phyloP scores from a whole-genome alignment of 148 eudicot species.

The Limonium bicolor region DNA sequence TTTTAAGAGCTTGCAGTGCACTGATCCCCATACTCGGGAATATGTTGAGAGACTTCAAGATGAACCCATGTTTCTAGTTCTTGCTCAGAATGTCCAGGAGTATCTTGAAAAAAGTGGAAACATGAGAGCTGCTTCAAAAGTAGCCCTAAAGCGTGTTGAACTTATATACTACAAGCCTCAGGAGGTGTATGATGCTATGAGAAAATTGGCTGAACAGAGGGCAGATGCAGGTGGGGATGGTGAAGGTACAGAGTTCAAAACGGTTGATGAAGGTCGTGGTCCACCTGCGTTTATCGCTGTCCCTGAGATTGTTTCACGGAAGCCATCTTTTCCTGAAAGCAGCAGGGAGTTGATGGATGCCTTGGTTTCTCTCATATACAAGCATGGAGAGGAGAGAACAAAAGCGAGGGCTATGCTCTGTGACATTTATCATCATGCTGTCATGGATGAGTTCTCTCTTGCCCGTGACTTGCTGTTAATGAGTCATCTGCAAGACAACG shows the following conservation, averaged over 20 bases:
- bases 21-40: constrained; percentile 78
- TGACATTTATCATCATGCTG: constrained; percentile 88
- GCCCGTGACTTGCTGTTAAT: constrained; percentile 74
- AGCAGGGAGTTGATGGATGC: constrained; percentile 76
- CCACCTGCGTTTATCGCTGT: constrained; percentile 60
- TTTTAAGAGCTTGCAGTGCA: constrained; percentile 77
- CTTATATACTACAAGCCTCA: constrained; percentile 70
- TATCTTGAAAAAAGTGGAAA: constrained; percentile 49
- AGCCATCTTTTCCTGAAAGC: constrained; percentile 55
- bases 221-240: constrained; percentile 22
- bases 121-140: constrained; percentile 57
- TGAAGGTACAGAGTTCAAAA: constrained; percentile 25
- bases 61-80: constrained; percentile 55
- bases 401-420: constrained; percentile 96
- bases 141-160: constrained; percentile 60
- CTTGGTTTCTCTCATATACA: constrained; percentile 71
- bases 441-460: constrained; percentile 56
- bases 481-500: constrained; percentile 88
- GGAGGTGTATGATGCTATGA: constrained; percentile 82
- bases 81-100: constrained; percentile 70
- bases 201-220: constrained; percentile 50
- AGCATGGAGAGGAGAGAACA: constrained; percentile 76
- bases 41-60: constrained; percentile 75
- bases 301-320: constrained; percentile 63
- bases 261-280: constrained; percentile 25